Base-by-base conservation (phyloP, 2,329 filamentous ascomycete species). In the Claviceps citrina region DNA sequence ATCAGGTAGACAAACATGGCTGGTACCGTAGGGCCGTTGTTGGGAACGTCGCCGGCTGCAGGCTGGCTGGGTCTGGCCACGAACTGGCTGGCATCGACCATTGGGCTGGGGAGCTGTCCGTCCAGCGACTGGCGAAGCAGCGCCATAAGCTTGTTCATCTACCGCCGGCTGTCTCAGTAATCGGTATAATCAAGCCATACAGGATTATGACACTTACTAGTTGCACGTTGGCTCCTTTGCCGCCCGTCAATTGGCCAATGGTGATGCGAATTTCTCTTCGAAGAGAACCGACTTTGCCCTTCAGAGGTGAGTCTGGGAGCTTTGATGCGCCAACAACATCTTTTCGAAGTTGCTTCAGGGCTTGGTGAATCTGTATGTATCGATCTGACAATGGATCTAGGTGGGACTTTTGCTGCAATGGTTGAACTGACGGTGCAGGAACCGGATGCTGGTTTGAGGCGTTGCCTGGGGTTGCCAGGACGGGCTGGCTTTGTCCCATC, bases 1-100 rank as follows among this genome's bases (percentile, higher is more conserved):
- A 93, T 66, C 2, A 84, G 68, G 54, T 86, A 93, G 20, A 93
- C 62, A 46, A 84, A 73, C 5, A 83, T 60, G 1, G 72, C 69
- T 0, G 82, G 78, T 18, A 82, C 60, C 16, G 69, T 63, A 18
- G 61, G 56, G 1, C 67, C 71, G 40, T 78, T 71, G 41, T 69
- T 58, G 3, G 61, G 51, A 3, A 67, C 66, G 10, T 67, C 71
- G 40, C 71, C 64, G n/a, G 60, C 54, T 1, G 31, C 22, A 1
- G 67, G 65, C 22, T 64, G 55, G 38, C 68, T 60, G 12, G 55
- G 54, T n/a, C 63, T 58, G 6, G 58, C 61, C 32, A 78, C 59
- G 51, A 72, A 78, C 15, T 65, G 57, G 39, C 65, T 65, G 9
- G 74, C 68, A 44, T 78, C 69, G 12, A 79, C 63, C 1, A 61